A percentile compares a stretch with the other conserved stretches of the same genome.
Evolutionary conservation across 805 yeast genomes (phyloP).

Genomic region (Debaryomyces maramus): DNA sequence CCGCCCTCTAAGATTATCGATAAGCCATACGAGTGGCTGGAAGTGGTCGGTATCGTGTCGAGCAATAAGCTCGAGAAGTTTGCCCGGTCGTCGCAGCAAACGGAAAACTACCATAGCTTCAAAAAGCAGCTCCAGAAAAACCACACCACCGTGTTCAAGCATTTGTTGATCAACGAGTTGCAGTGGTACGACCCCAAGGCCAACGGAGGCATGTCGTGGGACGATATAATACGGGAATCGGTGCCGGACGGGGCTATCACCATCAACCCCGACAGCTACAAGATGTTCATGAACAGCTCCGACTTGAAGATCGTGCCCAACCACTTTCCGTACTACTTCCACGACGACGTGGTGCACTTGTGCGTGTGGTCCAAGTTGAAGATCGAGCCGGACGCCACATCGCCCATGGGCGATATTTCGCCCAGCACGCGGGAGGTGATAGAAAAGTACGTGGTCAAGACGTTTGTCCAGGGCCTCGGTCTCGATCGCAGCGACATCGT

Average conservation of each 20-base stretch:
- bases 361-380: slow-evolving; percentile 67
- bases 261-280: slow-evolving; percentile 28
- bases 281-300: slow-evolving; percentile 39
- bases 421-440: slow-evolving; percentile 40
- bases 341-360: slow-evolving; percentile 51
- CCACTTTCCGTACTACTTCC: slow-evolving; percentile 69
- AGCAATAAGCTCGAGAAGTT: slow-evolving; percentile 47
- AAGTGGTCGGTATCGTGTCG: slow-evolving; percentile 36
- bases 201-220: slow-evolving; percentile 18
- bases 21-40: slow-evolving; percentile 49
- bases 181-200: slow-evolving; percentile 46
- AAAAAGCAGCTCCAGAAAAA: slow-evolving; percentile 37
- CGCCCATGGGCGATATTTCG: slow-evolving; percentile 53
- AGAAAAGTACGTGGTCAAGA: slow-evolving; percentile 45
- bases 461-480: slow-evolving; percentile 49
- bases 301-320: slow-evolving; percentile 53
- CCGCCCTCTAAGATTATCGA: slow-evolving; percentile 36
- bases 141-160: slow-evolving; percentile 46
- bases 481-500: slow-evolving; percentile 38
- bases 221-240: slow-evolving; percentile 12
- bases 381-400: slow-evolving; percentile 51
- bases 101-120: slow-evolving; percentile 47
- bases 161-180: slow-evolving; percentile 48
- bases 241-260: slow-evolving; percentile 14
- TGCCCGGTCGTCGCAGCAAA: slow-evolving; percentile 47